A percentile compares a stretch with the other conserved stretches of the same genome.
These are phyloP conservation scores for Termitomyces sp. DNA, from an alignment of 768 basidiomycete genomes.

Conservation along the genomic window DNA sequence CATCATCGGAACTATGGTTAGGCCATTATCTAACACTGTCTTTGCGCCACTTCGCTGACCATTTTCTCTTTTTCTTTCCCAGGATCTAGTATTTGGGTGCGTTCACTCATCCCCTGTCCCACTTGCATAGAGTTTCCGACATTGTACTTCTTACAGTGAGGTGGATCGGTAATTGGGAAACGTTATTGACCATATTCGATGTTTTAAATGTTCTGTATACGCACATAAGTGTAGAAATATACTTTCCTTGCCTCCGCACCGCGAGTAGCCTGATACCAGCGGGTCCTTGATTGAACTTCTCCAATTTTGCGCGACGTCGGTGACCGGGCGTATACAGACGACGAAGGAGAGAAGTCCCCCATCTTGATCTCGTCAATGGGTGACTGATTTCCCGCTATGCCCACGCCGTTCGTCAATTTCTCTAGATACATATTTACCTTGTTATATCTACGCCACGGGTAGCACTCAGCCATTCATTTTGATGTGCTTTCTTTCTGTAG, in stretches of 20 bases:
- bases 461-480: neutral
- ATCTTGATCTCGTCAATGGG: too few species aligned
- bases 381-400: too few species aligned
- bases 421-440: neutral
- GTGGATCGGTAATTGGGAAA: constrained; percentile 16
- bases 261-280: neutral
- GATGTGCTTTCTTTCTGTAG: neutral
- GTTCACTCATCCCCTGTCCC: constrained; percentile 24
- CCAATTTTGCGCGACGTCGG: too few species aligned
- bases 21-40: constrained; percentile 17
- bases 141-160: constrained; percentile 10
- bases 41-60: constrained; percentile 7
- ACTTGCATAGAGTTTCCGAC: constrained; percentile 1
- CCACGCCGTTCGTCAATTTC: too few species aligned
- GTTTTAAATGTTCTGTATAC: neutral
- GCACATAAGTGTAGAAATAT: neutral
- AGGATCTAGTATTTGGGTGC: constrained; percentile 93
- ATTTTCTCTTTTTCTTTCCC: constrained; percentile 2
- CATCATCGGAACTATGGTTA: constrained; percentile 95
- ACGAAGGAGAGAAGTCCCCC: too few species aligned
- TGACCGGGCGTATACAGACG: neutral
- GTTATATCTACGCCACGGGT: neutral
- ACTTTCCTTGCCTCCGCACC: neutral
- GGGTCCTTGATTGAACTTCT: neutral
- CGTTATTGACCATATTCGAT: neutral